Evolutionary conservation across 1,284 basidiomycete species (phyloP).

Genomic region (Ganoderma sinense): DNA sequence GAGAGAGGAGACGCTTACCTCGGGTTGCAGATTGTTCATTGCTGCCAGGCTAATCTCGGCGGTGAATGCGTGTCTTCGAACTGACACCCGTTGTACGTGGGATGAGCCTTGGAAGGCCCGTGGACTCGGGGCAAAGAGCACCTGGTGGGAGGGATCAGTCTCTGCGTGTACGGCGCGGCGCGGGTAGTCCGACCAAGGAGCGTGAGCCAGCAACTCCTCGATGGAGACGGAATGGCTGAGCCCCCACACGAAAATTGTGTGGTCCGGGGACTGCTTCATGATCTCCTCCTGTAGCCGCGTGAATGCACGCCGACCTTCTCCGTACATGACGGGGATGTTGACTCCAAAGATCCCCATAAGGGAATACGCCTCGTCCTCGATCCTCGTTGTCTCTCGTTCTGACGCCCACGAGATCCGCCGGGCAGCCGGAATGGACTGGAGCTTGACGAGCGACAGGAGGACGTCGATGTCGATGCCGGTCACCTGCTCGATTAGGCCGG

Average conservation of each 20-base stretch:
- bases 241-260: constrained; percentile 16
- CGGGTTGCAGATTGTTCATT: constrained; percentile 3
- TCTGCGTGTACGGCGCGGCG: constrained; percentile 11
- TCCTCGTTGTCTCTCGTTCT: constrained; percentile 9
- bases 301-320: constrained; percentile 13
- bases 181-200: constrained; percentile 17
- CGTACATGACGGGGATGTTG: constrained; percentile 17
- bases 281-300: constrained; percentile 14
- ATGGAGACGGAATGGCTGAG: constrained; percentile 12
- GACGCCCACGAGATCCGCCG: constrained; percentile 15
- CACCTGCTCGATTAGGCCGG: constrained; percentile 7
- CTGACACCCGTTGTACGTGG: constrained; percentile 8
- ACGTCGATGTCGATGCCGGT: constrained; percentile 17
- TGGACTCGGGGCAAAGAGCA: constrained; percentile 9
- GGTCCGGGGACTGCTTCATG: constrained; percentile 20
- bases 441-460: constrained; percentile 11
- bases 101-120: constrained; percentile 5
- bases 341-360: constrained; percentile 18
- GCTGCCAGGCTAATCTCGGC: constrained; percentile 14
- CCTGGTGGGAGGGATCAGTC: constrained; percentile 7
- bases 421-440: constrained; percentile 9
- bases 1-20: not conserved
- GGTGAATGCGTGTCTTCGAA: constrained; percentile 7
- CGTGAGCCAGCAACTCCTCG: constrained; percentile 6
- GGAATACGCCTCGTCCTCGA: constrained; percentile 21